Percentiles rank a stretch among this genome's conserved stretches.
Conservation (phyloP, 805 yeast genomes). For the Saturnispora hagleri region DNA sequence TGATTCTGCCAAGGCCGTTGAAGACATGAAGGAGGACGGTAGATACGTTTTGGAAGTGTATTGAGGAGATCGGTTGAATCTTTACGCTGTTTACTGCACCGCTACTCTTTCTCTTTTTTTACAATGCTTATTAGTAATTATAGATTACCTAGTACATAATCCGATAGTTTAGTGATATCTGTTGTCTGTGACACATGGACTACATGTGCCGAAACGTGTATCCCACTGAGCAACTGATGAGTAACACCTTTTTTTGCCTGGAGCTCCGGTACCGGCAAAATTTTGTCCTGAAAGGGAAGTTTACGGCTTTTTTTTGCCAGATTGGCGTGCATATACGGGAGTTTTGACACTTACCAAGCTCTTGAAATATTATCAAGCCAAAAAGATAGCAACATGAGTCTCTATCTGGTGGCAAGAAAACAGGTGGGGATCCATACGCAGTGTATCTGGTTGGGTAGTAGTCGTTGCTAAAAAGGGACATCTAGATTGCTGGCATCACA, state of each 20-base stretch:
- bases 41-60: conserved; percentile 92
- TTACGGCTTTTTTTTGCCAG: neutral
- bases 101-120: neutral
- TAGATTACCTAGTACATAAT: neutral
- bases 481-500: neutral
- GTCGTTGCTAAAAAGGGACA: no score
- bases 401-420: no score
- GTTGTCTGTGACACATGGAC: neutral
- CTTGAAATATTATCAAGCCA: neutral
- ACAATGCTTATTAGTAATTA: neutral
- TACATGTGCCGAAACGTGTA: neutral
- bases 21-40: conserved; percentile 86
- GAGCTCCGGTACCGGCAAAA: neutral
- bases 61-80: conserved; percentile 27
- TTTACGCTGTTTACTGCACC: neutral
- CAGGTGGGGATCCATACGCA: no score
- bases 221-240: neutral
- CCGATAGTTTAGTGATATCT: neutral
- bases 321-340: neutral
- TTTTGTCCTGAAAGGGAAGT: neutral
- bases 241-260: neutral
- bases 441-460: no score
- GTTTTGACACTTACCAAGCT: neutral
- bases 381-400: neutral
- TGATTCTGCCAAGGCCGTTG: conserved; percentile 74